Conservation (phyloP, 2,329 filamentous ascomycete genomes). For the Xylariaceae sp. region DNA sequence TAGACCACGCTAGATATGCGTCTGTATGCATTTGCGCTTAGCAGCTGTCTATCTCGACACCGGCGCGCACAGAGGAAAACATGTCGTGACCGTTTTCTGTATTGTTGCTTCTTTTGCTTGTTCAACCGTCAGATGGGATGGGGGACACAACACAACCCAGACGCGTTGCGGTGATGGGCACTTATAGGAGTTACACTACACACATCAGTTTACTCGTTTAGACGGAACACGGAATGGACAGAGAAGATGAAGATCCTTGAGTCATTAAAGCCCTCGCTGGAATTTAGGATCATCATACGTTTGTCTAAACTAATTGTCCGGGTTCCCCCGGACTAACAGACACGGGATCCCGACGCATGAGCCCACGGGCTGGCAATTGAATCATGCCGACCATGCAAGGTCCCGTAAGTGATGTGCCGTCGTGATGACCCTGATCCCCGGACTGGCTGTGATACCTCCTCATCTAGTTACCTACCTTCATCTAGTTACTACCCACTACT, state of each 20-base stretch:
- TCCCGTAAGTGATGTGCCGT: slow-evolving; percentile 8
- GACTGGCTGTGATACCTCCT: slow-evolving; percentile 4
- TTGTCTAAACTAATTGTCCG: background rate
- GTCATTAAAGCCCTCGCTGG: background rate
- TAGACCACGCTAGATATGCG: background rate
- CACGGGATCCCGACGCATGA: slow-evolving; percentile 11
- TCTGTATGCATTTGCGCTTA: background rate
- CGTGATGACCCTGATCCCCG: slow-evolving; percentile 16
- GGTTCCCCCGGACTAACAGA: slow-evolving; percentile 4
- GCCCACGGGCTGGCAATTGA: slow-evolving; percentile 6
- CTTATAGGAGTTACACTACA: no score
- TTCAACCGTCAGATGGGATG: no score
- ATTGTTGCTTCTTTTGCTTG: background rate
- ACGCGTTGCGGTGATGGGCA: no score
- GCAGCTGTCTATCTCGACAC: background rate
- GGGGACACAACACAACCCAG: no score
- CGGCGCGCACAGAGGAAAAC: background rate
- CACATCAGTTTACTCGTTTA: no score
- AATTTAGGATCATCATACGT: no score
- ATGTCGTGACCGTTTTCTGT: background rate
- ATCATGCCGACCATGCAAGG: slow-evolving; percentile 12
- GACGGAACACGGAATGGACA: no score
- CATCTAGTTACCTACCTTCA: background rate
- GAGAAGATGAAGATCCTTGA: background rate
- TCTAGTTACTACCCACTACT: background rate